phyloP scores from a whole-genome alignment of 148 eudicot genomes.

The Heliamphora exappendiculata region DNA sequence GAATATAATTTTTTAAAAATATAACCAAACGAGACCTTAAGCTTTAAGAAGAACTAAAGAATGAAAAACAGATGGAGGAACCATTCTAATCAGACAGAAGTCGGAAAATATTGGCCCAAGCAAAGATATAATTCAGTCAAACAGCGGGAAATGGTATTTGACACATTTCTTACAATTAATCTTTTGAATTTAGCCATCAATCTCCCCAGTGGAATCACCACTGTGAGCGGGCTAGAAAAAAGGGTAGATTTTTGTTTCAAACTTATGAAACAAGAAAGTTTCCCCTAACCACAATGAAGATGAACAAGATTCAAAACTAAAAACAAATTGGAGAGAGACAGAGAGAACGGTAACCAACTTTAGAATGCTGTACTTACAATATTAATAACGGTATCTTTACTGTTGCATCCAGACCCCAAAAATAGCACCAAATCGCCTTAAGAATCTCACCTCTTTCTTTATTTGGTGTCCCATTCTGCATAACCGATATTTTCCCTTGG shows the following conservation, averaged over 20 bases:
- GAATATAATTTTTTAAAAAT: too few relatives aligned
- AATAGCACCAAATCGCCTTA: constrained; percentile 50
- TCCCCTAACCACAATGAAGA: not conserved
- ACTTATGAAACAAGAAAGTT: not conserved
- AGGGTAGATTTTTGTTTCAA: not conserved
- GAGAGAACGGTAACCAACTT: constrained; percentile 1
- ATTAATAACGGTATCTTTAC: constrained; percentile 61
- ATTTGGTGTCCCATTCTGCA: constrained; percentile 20
- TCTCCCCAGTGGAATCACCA: too few relatives aligned
- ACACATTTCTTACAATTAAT: too few relatives aligned
- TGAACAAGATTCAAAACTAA: not conserved
- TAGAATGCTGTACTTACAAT: constrained; percentile 57
- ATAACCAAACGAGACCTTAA: too few relatives aligned
- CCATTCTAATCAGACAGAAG: not conserved
- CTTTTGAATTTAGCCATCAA: too few relatives aligned
- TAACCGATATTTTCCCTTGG: constrained; percentile 23
- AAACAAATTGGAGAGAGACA: not conserved
- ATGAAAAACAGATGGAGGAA: too few relatives aligned
- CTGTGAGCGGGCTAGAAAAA: too few relatives aligned
- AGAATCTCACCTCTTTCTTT: constrained; percentile 40
- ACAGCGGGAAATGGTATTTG: not conserved
- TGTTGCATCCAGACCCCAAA: constrained; percentile 73
- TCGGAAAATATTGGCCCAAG: not conserved
- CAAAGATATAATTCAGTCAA: not conserved
- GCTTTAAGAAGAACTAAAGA: too few relatives aligned